Conservation (phyloP, 371 early-diverging fungal genomes). For the Mortierella sp. region DNA sequence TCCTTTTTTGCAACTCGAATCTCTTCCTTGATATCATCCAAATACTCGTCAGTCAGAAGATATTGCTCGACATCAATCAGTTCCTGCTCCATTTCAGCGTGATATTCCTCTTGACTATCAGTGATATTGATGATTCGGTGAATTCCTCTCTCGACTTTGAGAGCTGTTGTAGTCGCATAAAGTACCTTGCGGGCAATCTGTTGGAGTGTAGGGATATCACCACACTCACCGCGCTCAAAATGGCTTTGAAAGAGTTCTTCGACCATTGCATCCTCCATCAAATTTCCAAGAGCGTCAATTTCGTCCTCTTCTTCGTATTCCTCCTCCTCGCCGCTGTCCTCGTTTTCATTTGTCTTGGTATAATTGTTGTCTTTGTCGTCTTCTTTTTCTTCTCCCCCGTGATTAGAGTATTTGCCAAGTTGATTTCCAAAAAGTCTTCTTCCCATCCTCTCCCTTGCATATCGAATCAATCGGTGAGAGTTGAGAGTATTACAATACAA, state of each 20-base stretch:
- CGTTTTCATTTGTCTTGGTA: not conserved
- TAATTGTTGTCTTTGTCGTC: not conserved
- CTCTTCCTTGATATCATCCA: conserved; percentile 60
- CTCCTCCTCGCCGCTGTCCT: not conserved
- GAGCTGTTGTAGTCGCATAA: not conserved
- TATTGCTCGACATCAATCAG: not conserved
- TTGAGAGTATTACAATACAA: conserved; percentile 68
- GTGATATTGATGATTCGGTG: not conserved
- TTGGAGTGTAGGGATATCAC: conserved; percentile 64
- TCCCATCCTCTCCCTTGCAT: conserved; percentile 59
- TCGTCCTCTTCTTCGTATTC: conserved; percentile 4
- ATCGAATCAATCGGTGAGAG: conserved; percentile 75
- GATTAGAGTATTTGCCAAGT: not conserved
- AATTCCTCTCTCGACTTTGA: not conserved
- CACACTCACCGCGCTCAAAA: conserved; percentile 74
- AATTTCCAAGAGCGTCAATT: conserved; percentile 29
- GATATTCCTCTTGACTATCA: conserved; percentile 10
- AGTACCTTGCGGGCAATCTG: conserved; percentile 64
- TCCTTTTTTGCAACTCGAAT: conserved; percentile 55
- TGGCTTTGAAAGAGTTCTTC: conserved; percentile 73
- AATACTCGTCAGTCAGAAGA: conserved; percentile 57
- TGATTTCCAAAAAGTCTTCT: conserved; percentile 3
- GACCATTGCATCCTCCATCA: conserved; percentile 66
- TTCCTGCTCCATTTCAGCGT: conserved; percentile 16
- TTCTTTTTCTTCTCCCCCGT: not conserved